A percentile compares a stretch with the other conserved stretches of the same genome.
These are phyloP conservation scores for Mycena rosella DNA, from an alignment of 768 basidiomycete species.

Conservation along the genomic window DNA sequence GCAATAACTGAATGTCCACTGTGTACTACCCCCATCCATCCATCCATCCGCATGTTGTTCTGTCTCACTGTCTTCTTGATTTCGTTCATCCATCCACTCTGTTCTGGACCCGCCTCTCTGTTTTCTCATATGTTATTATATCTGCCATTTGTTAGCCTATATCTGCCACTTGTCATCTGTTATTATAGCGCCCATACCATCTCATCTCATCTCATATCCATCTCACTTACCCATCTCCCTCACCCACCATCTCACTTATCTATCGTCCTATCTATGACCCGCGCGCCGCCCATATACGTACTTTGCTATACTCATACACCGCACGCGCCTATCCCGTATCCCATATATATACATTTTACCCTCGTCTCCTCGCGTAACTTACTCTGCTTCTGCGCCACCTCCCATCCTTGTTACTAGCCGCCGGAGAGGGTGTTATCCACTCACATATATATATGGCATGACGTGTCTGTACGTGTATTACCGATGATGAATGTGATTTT, in stretches of 20 bases:
- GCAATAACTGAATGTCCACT: constrained; percentile 25
- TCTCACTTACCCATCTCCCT: too few relatives aligned
- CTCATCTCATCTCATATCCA: constrained; percentile 10
- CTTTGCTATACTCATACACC: neutral
- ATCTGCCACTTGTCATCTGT: neutral
- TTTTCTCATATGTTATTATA: constrained; percentile 18
- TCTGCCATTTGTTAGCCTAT: constrained; percentile 23
- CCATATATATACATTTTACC: neutral
- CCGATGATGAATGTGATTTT: constrained; percentile 25
- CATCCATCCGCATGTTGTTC: constrained; percentile 28
- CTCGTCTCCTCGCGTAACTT: constrained; percentile 8
- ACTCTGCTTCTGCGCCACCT: neutral
- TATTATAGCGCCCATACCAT: constrained; percentile 8
- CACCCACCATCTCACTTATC: constrained; percentile 17
- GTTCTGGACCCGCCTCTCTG: constrained; percentile 21
- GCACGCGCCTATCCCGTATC: constrained; percentile 3
- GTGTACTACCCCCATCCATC: constrained; percentile 25
- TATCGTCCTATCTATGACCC: constrained; percentile 1
- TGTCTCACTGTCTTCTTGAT: constrained; percentile 24
- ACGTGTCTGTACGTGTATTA: constrained; percentile 27
- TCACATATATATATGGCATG: neutral
- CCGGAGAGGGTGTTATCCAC: constrained; percentile 11
- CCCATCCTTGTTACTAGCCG: constrained; percentile 27
- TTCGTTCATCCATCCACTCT: constrained; percentile 7
- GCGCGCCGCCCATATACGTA: neutral